Percentiles rank a stretch among this genome's conserved stretches.
phyloP scores from a whole-genome alignment of 441 rosid genomes.

The Corymbia citriodora region DNA sequence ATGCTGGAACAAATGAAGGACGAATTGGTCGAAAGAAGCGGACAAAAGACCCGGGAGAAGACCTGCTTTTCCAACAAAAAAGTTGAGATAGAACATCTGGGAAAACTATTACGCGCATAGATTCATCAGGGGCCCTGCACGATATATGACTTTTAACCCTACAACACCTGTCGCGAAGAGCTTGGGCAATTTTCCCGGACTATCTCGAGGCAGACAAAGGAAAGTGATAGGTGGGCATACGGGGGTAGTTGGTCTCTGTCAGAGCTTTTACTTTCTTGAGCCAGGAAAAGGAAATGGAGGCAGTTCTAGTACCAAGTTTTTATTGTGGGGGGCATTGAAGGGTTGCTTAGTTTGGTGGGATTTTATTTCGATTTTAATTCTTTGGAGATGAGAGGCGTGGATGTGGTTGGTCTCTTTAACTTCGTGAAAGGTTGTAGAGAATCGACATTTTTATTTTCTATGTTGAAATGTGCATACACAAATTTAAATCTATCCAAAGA shows the following conservation, averaged over 20 bases:
- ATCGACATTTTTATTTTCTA: background rate
- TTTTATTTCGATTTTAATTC: background rate
- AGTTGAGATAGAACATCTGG: background rate
- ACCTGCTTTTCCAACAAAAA: background rate
- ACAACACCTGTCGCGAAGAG: background rate
- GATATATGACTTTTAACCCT: background rate
- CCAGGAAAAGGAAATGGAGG: background rate
- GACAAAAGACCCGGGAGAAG: background rate
- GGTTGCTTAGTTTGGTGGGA: background rate
- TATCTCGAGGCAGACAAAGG: background rate
- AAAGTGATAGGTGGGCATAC: background rate
- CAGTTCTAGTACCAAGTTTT: background rate
- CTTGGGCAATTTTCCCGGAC: background rate
- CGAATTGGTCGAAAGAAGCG: background rate
- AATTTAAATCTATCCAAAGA: background rate
- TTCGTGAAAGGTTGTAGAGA: background rate
- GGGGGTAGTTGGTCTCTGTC: background rate
- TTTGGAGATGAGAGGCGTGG: background rate
- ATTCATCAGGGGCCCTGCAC: background rate
- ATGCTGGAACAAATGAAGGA: background rate
- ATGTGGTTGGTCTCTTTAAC: background rate
- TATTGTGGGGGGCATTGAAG: background rate
- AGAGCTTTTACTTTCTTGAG: background rate
- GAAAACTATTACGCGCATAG: background rate
- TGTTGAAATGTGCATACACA: background rate